Evolutionary conservation across 176 grass and related monocot genomes (phyloP).

Genomic region (Cenchrus purpureus): DNA sequence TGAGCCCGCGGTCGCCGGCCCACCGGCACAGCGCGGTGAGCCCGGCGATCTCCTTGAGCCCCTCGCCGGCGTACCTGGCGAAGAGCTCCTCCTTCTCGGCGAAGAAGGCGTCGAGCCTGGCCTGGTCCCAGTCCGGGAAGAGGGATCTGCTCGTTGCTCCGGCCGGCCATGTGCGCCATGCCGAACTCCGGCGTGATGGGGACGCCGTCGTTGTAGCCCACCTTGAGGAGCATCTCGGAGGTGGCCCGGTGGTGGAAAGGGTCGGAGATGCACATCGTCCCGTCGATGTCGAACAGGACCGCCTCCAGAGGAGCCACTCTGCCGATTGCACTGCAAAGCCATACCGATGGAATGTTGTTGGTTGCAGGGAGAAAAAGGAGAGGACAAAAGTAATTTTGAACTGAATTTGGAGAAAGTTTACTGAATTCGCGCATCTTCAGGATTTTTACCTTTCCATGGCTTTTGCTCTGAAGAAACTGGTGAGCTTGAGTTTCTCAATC

Average conservation of each 20-base stretch:
- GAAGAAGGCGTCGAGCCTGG: constrained; percentile 55
- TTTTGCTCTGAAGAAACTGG: background rate
- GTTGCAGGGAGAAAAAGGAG: background rate
- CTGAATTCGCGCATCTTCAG: background rate
- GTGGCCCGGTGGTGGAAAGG: constrained; percentile 76
- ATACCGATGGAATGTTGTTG: background rate
- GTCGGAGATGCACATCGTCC: constrained; percentile 72
- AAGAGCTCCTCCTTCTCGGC: constrained; percentile 80
- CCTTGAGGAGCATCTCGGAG: constrained; percentile 65
- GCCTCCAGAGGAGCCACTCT: constrained; percentile 64
- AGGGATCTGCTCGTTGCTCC: constrained; percentile 71
- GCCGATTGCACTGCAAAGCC: constrained; percentile 43
- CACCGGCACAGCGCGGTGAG: constrained; percentile 62
- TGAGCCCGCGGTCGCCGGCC: constrained; percentile 53
- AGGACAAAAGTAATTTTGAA: background rate
- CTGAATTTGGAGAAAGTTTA: background rate
- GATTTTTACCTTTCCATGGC: constrained; percentile 43
- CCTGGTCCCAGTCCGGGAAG: constrained; percentile 75
- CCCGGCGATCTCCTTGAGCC: constrained; percentile 64
- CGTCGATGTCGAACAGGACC: constrained; percentile 85
- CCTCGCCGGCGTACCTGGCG: constrained; percentile 61
- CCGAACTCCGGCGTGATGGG: constrained; percentile 80
- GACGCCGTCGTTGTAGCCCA: constrained; percentile 75
- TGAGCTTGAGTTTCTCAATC: background rate
- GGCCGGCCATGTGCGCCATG: constrained; percentile 75